Base-by-base conservation (phyloP, 2,329 filamentous ascomycete species). In the Clonostachys byssicola region DNA sequence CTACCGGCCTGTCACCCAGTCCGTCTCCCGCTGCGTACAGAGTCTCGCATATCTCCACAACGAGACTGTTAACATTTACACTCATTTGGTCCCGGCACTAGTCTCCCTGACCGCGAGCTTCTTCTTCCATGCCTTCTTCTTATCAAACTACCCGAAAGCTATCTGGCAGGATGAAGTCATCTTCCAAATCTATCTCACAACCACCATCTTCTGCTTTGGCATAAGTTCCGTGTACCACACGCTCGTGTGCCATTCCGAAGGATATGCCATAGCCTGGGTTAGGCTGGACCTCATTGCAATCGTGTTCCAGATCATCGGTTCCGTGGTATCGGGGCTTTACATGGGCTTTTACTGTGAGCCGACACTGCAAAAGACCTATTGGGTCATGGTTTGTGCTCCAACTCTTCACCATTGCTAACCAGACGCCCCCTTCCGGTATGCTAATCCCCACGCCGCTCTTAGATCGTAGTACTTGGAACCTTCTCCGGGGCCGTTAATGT, bases 1-100 rank as follows among this genome's bases (percentile, higher is more conserved):
- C 18, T 77, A 76, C 52, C 69, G 72, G 13, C 68, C 67, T 9
- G 62, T 65, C 13, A 67, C 64, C 9, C 53, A 61, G 41, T 74
- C 71, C 1, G 54, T 55, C 13, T 45, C 43, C 3, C 52, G 48
- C 9, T 75, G 64, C 50, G 53, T 75, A 46, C 46, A 53, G n/a
- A 75, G 71, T 52, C 67, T 64, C 60, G 48, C 55, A 5, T 70
- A 72, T 54, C 53, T 63, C 14, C 61, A 65, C 53, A 65, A 65
- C 50, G 59, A 65, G 49, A 58, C 58, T 12, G 51, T 57, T 53
- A 64, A 64, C 50, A 64, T 65, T 44, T 62, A 56, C 52, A 56
- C 60, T 13, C 62, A 65, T 52, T 60, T 78, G 3, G 49, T 77
- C 3, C 72, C 74, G 0, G 68, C 63, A 16, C 43, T 71, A 4